These are phyloP conservation scores for Cryptococcus sp. DNA, from an alignment of 1,284 basidiomycete species.

Conservation along the genomic window DNA sequence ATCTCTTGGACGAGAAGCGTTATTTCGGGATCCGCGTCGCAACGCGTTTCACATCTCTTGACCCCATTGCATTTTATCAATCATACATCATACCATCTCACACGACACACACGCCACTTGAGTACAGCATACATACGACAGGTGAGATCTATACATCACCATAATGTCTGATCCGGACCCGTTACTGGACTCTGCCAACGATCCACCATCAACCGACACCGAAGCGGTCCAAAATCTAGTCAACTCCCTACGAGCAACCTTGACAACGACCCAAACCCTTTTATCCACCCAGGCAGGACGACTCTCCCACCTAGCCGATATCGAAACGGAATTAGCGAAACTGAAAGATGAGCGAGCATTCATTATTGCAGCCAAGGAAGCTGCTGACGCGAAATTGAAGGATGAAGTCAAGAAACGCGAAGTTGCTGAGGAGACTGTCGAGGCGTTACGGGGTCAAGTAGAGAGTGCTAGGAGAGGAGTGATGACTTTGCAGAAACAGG, in stretches of 20 bases:
- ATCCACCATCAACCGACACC: background rate
- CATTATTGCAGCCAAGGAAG: slow-evolving; percentile 36
- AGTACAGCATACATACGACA: no score
- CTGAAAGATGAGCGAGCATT: slow-evolving; percentile 42
- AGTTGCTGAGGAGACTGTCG: slow-evolving; percentile 76
- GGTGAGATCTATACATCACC: no score
- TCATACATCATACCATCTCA: no score
- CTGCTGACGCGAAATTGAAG: slow-evolving; percentile 60
- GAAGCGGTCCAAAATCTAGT: slow-evolving; percentile 12
- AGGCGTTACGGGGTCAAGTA: slow-evolving; percentile 75
- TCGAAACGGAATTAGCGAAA: slow-evolving; percentile 36
- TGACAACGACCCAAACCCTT: slow-evolving; percentile 23
- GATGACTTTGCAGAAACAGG: slow-evolving; percentile 75
- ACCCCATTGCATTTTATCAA: no score
- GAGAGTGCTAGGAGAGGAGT: slow-evolving; percentile 84
- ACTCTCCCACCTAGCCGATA: slow-evolving; percentile 22
- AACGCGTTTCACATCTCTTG: no score
- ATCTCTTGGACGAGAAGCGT: no score
- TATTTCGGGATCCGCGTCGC: no score
- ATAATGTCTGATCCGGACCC: background rate
- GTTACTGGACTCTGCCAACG: background rate
- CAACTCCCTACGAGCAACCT: slow-evolving; percentile 18
- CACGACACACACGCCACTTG: no score
- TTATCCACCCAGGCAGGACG: slow-evolving; percentile 23
- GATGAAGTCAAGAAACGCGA: slow-evolving; percentile 59